Percentiles rank a stretch among this genome's conserved stretches.
Evolutionary conservation across 225 moss, liverwort and hornwort species (phyloP).

Genomic region (Ulota crispa): DNA sequence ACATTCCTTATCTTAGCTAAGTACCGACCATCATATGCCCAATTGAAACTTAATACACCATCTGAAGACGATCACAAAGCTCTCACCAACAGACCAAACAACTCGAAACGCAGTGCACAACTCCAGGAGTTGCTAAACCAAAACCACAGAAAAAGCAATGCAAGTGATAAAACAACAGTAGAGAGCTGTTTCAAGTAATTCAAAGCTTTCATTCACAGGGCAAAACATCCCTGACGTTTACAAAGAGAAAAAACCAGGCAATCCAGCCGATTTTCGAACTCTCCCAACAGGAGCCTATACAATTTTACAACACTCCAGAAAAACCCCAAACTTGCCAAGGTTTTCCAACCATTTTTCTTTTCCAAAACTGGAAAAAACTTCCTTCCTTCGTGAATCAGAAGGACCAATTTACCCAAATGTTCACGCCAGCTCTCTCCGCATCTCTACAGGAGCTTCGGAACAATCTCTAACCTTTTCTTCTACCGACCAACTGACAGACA

Average conservation of each 20-base stretch:
- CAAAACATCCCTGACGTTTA: constrained; percentile 16
- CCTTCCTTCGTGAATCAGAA: neutral
- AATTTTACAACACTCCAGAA: constrained; percentile 5
- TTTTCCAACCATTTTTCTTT: constrained; percentile 9
- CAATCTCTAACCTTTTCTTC: constrained; percentile 25
- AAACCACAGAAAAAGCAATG: neutral
- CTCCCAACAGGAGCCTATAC: constrained; percentile 20
- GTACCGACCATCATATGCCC: neutral
- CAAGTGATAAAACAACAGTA: neutral
- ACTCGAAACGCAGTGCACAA: neutral
- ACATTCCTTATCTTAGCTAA: neutral
- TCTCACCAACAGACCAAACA: neutral
- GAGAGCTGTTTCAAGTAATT: neutral
- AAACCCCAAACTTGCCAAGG: constrained; percentile 2
- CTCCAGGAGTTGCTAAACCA: neutral
- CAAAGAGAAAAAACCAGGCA: neutral
- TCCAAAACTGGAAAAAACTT: constrained; percentile 17
- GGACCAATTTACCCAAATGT: constrained; percentile 22
- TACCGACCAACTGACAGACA: neutral
- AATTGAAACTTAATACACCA: neutral
- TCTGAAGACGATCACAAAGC: neutral
- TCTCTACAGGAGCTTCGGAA: constrained; percentile 44
- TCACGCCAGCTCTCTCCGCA: constrained; percentile 27
- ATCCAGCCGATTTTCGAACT: constrained; percentile 12
- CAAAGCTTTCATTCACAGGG: constrained; percentile 21